Evolutionary conservation across 495 filamentous ascomycete genomes (phyloP).

Genomic region (Glarea lozoyensis): DNA sequence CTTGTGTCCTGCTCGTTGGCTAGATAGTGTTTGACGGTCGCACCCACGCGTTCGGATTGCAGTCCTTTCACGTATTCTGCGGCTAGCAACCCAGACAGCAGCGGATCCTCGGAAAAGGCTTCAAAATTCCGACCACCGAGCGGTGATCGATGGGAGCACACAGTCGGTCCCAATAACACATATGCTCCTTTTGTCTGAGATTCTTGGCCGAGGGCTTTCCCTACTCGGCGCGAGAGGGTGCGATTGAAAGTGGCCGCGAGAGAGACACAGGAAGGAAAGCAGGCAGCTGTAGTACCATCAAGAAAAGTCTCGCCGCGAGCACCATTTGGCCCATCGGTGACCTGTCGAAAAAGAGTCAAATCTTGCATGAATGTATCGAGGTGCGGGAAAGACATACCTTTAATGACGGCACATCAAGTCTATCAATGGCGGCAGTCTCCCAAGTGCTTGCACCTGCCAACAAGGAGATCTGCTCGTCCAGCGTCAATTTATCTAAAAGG

Average conservation of each 20-base stretch:
- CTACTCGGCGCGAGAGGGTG: constrained; percentile 14
- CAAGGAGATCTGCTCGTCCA: constrained; percentile 1
- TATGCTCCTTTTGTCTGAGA: constrained; percentile 52
- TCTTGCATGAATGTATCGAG: neutral
- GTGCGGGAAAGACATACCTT: neutral
- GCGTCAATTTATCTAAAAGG: constrained; percentile 8
- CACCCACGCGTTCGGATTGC: constrained; percentile 56
- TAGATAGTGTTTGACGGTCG: constrained; percentile 70
- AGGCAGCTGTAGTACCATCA: neutral
- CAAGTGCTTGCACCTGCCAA: neutral
- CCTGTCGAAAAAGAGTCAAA: neutral
- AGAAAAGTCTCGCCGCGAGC: neutral
- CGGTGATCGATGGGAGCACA: constrained; percentile 64
- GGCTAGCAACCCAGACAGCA: constrained; percentile 57
- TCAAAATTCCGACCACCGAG: constrained; percentile 71
- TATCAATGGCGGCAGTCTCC: neutral
- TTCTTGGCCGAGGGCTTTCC: constrained; percentile 45
- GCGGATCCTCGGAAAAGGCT: constrained; percentile 63
- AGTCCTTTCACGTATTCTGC: constrained; percentile 56
- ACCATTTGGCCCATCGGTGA: constrained; percentile 3
- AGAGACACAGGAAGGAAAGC: neutral
- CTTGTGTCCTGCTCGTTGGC: constrained; percentile 69
- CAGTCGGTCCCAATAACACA: constrained; percentile 61
- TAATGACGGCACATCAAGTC: neutral
- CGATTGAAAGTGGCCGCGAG: constrained; percentile 24